Evolutionary conservation across 2,329 filamentous ascomycete genomes (phyloP), one percentile per base, ranked within the genome.

Genomic region (Paramyrothecium sp.): DNA sequence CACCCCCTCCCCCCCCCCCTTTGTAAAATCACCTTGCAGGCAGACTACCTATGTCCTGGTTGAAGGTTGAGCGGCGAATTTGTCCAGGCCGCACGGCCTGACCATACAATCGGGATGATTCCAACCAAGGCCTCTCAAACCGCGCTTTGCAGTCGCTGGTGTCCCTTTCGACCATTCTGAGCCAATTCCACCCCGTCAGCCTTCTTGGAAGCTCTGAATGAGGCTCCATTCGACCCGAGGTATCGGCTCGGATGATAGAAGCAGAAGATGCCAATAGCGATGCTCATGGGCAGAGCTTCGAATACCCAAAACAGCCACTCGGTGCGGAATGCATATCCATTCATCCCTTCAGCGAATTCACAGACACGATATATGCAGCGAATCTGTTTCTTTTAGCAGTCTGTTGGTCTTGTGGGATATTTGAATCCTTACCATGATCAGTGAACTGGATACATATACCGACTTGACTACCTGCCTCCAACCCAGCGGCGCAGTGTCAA

Each of bases 271-370:
- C 73, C 65, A 34, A 84, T 73, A 7, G 81, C 80, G 0, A 74
- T 65, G 3, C 78, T 58, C 70, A 82, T 80, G 0, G 81, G 80
- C 7, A 80, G 58, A 0, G 77, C 74, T 58, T 84, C 81, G 16
- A 84, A 78, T 2, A 75, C 73, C 72, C 79, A 84, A 56, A 84
- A 79, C 26, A 78, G 76, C 77, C 81, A 83, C 60, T 84, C 81
- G 21, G 80, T 75, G 3, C 65, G 71, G 61, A 81, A 80, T 1
- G 78, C 68, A 61, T 84, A 84, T 17, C 76, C 73, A 7, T 80
- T 67, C n/a, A 77, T 78, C 0, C 81, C 81, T 38, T 81, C 73
- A 0, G 77, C 75, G 58, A 83, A 83, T 60, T 84, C 81, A 51
- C 80, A 73, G 3, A 80, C 75, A n/a, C 81, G 76, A 58, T 80